These are phyloP conservation scores for Sporothrix schenckii DNA, from an alignment of 2,329 filamentous ascomycete species.

Conservation along the genomic window DNA sequence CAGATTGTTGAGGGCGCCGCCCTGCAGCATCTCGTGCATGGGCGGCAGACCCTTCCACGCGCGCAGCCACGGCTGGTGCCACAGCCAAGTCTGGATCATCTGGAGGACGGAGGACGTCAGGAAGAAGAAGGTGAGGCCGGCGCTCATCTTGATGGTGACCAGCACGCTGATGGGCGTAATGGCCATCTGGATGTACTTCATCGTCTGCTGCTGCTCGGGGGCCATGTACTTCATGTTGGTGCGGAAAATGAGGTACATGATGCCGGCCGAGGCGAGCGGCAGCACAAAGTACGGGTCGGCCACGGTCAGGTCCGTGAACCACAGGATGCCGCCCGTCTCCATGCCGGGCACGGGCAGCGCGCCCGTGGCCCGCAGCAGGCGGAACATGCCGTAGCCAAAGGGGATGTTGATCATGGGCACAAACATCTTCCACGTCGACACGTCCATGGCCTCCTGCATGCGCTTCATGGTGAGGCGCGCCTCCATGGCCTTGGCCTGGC, in stretches of 20 bases:
- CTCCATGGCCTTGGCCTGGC: conserved; percentile 53
- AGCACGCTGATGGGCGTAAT: conserved; percentile 42
- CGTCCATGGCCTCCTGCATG: conserved; percentile 59
- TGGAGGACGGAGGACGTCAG: conserved; percentile 47
- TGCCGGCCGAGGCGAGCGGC: conserved; percentile 61
- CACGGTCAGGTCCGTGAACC: conserved; percentile 77
- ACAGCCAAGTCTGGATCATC: conserved; percentile 49
- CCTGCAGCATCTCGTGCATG: conserved; percentile 34
- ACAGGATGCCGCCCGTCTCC: conserved; percentile 69
- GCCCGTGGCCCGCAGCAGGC: conserved; percentile 73
- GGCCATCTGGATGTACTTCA: conserved; percentile 44
- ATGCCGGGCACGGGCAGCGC: conserved; percentile 79
- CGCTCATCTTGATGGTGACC: conserved; percentile 53
- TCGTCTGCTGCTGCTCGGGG: conserved; percentile 43
- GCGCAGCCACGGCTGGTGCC: conserved; percentile 49
- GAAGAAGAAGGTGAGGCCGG: conserved; percentile 67
- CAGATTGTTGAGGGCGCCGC: conserved; percentile 2
- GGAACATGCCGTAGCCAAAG: conserved; percentile 79
- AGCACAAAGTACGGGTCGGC: conserved; percentile 78
- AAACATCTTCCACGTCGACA: conserved; percentile 55
- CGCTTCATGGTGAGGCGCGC: conserved; percentile 50
- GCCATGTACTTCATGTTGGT: conserved; percentile 43
- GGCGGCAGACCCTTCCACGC: conserved; percentile 45
- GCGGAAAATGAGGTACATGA: conserved; percentile 52
- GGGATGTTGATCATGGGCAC: conserved; percentile 63